Percentiles rank a stretch among this genome's conserved stretches.
Evolutionary conservation across 2,329 filamentous ascomycete genomes (phyloP).

Genomic region (Claviceps monticola): DNA sequence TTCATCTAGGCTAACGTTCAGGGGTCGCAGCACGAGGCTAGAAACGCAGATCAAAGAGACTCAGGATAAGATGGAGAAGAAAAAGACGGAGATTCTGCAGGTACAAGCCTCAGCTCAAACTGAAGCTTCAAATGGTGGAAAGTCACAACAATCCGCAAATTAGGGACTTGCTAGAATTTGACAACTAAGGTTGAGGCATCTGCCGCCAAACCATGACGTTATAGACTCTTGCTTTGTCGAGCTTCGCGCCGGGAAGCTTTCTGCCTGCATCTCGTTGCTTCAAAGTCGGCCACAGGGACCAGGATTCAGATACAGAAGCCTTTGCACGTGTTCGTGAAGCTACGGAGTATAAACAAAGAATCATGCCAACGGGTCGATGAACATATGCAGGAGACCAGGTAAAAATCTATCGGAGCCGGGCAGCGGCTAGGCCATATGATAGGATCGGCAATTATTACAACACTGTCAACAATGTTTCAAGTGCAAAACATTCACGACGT

Average conservation of each 20-base stretch:
- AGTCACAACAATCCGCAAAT: slow-evolving; percentile 16
- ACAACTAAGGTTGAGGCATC: background rate
- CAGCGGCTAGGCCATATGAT: too few relatives aligned
- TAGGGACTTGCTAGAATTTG: slow-evolving; percentile 1
- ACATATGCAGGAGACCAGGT: too few relatives aligned
- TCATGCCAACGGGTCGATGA: too few relatives aligned
- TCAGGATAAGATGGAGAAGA: slow-evolving; percentile 43
- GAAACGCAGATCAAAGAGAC: slow-evolving; percentile 41
- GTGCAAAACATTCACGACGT: too few relatives aligned
- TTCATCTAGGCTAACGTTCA: slow-evolving; percentile 7
- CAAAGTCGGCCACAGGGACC: background rate
- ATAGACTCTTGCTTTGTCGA: background rate
- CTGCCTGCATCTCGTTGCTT: background rate
- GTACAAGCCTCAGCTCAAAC: slow-evolving; percentile 36
- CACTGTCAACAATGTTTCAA: too few relatives aligned
- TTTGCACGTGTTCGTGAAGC: too few relatives aligned
- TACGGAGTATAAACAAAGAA: too few relatives aligned
- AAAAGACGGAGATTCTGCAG: slow-evolving; percentile 46
- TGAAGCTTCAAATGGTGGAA: slow-evolving; percentile 14
- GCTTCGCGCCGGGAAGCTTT: background rate
- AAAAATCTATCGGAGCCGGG: too few relatives aligned
- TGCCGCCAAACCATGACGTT: too few relatives aligned
- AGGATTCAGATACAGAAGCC: too few relatives aligned
- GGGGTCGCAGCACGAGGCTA: slow-evolving; percentile 20
- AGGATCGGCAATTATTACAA: too few relatives aligned